Base-by-base conservation (phyloP, 345 rosid genomes). In the Iberis pinnata region DNA sequence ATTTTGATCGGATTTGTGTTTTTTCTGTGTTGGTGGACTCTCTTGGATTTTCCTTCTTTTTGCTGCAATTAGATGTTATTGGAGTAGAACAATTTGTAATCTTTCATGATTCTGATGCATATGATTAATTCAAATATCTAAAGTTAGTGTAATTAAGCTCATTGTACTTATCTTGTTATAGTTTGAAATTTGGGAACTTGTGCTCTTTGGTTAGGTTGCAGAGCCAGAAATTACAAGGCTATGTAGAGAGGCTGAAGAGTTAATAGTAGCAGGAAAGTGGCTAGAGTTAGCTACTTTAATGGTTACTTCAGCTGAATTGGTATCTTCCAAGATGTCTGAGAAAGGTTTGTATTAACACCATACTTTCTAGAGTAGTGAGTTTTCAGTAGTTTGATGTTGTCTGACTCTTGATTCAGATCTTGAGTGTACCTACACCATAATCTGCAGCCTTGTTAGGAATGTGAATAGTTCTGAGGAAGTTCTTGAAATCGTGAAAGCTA, bases 351-450 rank as follows among this genome's bases (percentile, higher is more conserved):
- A 12, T 40, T 13, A 11, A 0, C 2, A 29, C 33, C 8, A 29
- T 12, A 15, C 27, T 41, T 17, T 29, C 33, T 7, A 8, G 16
- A 52, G 37, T n/a, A 33, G 14, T 2, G 20, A 4, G 20, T 1
- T 2, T 9, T 2, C 33, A 50, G 12, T 36, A 2, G 20, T 35
- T 49, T 56, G 50, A 24, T 18, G 32, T 35, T 12, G 49, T 35
- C 40, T 12, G 43, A 13, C 27, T 58, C 32, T 61, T 60, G 18
- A 39, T 29, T 54, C 79, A 88, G 99, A 93, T 79, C 79, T 88
- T 33, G 97, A 93, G 72, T 93, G 99, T 45, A 75, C 82, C 73
- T 93, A 88, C 84, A 86, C 92, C 35, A 85, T 93, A 32, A 86
- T 93, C 64, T 93, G 97, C 75, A 82, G 82, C 70, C 78, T 89